Evolutionary conservation across 2,329 filamentous ascomycete genomes (phyloP), one percentile per base, ranked within the genome.

Genomic region (Bipolaris bicolor): DNA sequence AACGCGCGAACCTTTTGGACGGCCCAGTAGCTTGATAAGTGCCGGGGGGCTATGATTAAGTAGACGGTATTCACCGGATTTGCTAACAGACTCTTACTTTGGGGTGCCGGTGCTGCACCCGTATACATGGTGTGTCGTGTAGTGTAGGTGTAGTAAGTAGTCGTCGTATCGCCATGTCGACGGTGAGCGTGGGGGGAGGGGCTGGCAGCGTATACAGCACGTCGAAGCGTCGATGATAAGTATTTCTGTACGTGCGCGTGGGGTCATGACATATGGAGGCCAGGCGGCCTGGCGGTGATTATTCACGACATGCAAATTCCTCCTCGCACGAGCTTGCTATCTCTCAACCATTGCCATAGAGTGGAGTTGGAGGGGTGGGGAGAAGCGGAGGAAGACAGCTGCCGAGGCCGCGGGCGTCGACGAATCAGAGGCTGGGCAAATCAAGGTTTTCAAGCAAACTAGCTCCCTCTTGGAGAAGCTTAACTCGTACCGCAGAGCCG

Each of bases 391-490:
- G 15, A 44, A 36, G n/a, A 16, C 29, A 57, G 29, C 2, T 48
- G 26, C 49, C 54, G 49, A 48, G 49, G 45, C 50, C 36, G 39
- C 5, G 9, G 20, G 24, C 22, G 13, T 24, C 22, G 46, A 20
- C 59, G 36, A 61, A 61, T 57, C 4, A 41, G 11, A 41, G 5
- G 2, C 6, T 1, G 7, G 22, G 20, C 36, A 15, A 39, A 52
- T 49, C 54, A 62, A 60, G 53, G 31, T 54, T 49, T 55, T 47
- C 44, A 54, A 62, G 57, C 59, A 43, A 33, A 20, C 48, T 57
- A 57, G 39, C 29, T 50, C 33, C 13, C 34, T 57, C 55, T 57
- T 57, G 55, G 55, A 39, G 41, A 57, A 57, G 55, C 55, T 57
- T 53, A 46, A 57, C 29, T 53, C 55, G 22, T 57, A 9, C 49